Evolutionary conservation across 2,329 filamentous ascomycete species (phyloP).

Genomic region (Pseudodiploospora longispora): DNA sequence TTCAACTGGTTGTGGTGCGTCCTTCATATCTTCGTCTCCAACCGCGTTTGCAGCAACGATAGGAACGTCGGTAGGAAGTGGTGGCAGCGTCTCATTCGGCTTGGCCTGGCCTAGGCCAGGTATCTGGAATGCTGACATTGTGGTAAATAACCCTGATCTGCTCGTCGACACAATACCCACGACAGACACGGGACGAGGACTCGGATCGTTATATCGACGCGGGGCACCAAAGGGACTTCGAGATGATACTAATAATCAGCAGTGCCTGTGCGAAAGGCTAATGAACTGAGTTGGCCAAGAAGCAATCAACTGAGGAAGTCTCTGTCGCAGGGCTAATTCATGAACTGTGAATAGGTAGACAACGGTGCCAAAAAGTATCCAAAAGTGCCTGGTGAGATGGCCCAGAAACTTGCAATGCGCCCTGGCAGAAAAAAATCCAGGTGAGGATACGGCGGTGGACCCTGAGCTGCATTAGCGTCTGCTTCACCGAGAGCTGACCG

Average conservation of each 20-base stretch:
- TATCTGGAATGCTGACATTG: constrained; percentile 36
- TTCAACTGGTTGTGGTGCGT: constrained; percentile 2
- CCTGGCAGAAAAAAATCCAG: constrained; percentile 21
- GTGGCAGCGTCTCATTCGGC: constrained; percentile 33
- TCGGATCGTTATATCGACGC: no score
- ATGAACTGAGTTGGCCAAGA: no score
- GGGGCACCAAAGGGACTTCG: no score
- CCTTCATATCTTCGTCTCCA: constrained; percentile 14
- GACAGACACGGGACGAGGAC: no score
- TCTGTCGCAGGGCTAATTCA: no score
- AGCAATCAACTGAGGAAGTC: no score
- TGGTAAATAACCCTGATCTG: not conserved
- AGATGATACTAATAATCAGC: no score
- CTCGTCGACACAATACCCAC: no score
- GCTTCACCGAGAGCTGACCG: constrained; percentile 11
- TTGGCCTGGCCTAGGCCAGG: constrained; percentile 35
- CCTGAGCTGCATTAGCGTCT: constrained; percentile 1
- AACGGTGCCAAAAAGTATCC: not conserved
- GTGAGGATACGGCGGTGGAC: constrained; percentile 17
- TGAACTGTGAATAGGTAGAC: no score
- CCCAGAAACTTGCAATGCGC: no score
- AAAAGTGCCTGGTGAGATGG: not conserved
- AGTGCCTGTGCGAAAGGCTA: no score
- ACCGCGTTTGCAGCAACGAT: constrained; percentile 19
- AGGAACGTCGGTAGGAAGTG: constrained; percentile 24